Evolutionary conservation across 805 yeast genomes (phyloP), one percentile per base, ranked within the genome.

Genomic region (Kazachstania bromeliacearum): DNA sequence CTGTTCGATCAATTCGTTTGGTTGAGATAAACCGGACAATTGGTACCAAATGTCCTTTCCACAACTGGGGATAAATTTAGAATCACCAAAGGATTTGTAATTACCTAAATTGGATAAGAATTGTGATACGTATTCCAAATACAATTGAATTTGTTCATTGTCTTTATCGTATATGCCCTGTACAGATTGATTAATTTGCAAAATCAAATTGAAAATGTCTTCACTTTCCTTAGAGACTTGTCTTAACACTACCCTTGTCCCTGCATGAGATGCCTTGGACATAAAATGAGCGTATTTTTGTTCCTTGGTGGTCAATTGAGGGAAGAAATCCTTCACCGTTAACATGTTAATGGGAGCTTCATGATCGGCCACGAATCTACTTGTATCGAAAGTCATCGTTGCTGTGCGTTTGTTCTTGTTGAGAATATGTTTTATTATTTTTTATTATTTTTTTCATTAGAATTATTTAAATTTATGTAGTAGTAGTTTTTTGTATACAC

Each of bases 41-140:
- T 60, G 45, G 38, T 63, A 70, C 46, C 85, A 77, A 5, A 67
- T 67, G 0, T 58, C 70, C 22, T 46, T 51, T 0, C 68, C 38
- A 27, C 84, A 50, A 34, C 74, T 63, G 28, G 96, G 96, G 43
- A 85, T 68, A 51, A 85, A 85, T 59, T 85, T 85, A 47, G 75
- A 74, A 61, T 85, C 95, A 46, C 96, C 96, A 57, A 85, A 85
- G 1, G 92, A 79, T 61, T 80, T 85, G 62, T 73, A 82, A 52
- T 82, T 82, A 46, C 92, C 92, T 56, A 78, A 65, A 58, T 82
- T 82, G 26, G 78, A 66, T 42, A 82, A 63, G 51, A 82, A 77
- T 63, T 82, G 89, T 28, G 85, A 79, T 21, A 78, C 80, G 56
- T 74, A 85, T 52, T 79, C 84, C 55, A 84, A 62, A 55, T 80